Base-by-base conservation (phyloP, 139 green algal species). In the Mesotaenium endlicherianum region DNA sequence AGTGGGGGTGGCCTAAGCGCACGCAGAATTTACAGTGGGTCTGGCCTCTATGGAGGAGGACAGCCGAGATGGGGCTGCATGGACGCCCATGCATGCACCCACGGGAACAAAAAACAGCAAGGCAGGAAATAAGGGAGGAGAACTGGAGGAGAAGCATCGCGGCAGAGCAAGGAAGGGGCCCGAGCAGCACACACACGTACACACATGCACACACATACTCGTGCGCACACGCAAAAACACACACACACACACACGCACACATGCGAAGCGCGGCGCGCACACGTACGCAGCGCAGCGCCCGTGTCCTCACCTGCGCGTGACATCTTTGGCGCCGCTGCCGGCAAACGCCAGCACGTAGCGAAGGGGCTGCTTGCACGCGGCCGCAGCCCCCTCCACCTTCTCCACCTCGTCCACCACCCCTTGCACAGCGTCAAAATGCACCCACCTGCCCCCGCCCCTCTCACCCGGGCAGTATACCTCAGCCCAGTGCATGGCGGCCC, bases 391-490 rank as follows among this genome's bases (percentile, higher is more conserved):
- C 88, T 90, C 89, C 42, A 92, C 86, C 6, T 89, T 79, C 0
- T 59, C 83, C 20, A 47, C 84, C 59, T 76, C 85, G 86, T 97
- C 94, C 40, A 95, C 77, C 47, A 85, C 91, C 1, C 90, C 91
- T 8, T 84, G 83, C 0, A 91, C 44, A 0, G 88, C 91, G 64
- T 97, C 93, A 44, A 94, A 91, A 80, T 94, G 91, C 70, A 96
- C 88, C 95, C 95, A 98, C 40, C 90, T 82, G 41, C 93, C 92
- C 34, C 31, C 6, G 16, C 71, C 82, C 38, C 69, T 77, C 8
- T 83, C 81, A 14, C 91, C 93, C 49, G n/a, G 30, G 36, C 91
- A 95, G 70, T 92, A 97, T 42, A 97, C 94, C 86, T 97, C 94
- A 2, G 89, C 88, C 93, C 94, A 97, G 71, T 64, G 68, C 30